A percentile compares a stretch with the other conserved stretches of the same genome.
Evolutionary conservation across 495 filamentous ascomycete genomes (phyloP).

Genomic region (Hypoxylon fragiforme): DNA sequence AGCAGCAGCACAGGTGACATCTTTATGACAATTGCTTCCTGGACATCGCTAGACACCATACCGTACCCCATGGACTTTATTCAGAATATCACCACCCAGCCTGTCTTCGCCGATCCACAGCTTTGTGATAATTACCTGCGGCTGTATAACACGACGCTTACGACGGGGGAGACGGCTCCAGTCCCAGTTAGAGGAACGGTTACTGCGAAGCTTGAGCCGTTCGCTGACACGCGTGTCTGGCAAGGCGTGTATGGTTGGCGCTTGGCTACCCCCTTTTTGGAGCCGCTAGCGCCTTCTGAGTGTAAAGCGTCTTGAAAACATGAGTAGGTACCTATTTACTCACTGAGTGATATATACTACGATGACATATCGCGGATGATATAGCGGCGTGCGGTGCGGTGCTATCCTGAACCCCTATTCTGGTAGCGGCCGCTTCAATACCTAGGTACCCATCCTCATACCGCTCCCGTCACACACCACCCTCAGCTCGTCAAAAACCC

Average conservation of each 20-base stretch:
- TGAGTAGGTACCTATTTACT: no score
- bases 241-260: slow-evolving; percentile 42
- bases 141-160: slow-evolving; percentile 46
- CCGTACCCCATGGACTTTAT: slow-evolving; percentile 45
- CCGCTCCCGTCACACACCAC: no score
- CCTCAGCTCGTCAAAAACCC: no score
- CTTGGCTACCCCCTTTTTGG: slow-evolving; percentile 47
- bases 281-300: slow-evolving; percentile 19
- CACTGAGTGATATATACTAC: no score
- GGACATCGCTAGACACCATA: background rate
- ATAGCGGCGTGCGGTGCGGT: no score
- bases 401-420: no score
- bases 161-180: slow-evolving; percentile 36
- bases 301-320: no score
- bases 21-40: slow-evolving; percentile 33
- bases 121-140: slow-evolving; percentile 47
- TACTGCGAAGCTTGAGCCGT: slow-evolving; percentile 34
- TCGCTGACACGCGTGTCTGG: slow-evolving; percentile 21
- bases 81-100: slow-evolving; percentile 49
- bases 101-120: slow-evolving; percentile 42
- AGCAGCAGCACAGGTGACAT: slow-evolving; percentile 20
- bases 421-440: no score
- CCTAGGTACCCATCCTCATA: no score
- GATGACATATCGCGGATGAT: no score
- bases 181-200: slow-evolving; percentile 37